These are phyloP conservation scores for Colletotrichum sp. DNA, from an alignment of 2,329 filamentous ascomycete species.

Conservation along the genomic window DNA sequence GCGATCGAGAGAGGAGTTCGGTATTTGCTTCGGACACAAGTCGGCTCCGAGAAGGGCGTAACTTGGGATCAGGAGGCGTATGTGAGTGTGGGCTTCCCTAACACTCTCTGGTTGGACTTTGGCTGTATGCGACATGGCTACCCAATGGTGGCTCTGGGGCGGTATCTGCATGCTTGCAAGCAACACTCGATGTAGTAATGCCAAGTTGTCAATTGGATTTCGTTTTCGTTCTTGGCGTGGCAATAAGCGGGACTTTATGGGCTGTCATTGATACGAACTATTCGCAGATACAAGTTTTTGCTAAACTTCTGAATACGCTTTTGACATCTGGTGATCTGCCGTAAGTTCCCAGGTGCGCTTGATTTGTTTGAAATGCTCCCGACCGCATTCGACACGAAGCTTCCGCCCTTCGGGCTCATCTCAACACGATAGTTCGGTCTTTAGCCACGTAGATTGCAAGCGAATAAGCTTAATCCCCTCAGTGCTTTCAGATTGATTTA, in stretches of 20 bases:
- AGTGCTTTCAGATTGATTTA: background rate
- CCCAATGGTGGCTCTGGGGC: background rate
- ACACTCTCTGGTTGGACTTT: constrained; percentile 3
- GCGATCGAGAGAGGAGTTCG: background rate
- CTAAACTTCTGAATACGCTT: background rate
- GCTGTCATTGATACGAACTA: background rate
- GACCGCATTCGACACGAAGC: background rate
- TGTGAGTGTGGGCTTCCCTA: background rate
- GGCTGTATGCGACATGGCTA: background rate
- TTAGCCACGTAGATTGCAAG: background rate
- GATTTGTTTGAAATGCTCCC: fast-evolving
- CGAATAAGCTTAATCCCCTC: background rate
- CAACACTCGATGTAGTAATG: background rate
- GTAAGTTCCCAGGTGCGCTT: background rate
- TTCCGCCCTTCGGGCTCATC: background rate
- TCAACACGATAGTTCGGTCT: background rate
- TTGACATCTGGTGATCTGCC: background rate
- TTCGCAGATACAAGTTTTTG: background rate
- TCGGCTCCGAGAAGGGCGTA: background rate
- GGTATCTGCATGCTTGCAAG: constrained; percentile 1
- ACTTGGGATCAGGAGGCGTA: constrained; percentile 6
- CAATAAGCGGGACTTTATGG: background rate
- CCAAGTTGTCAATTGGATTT: background rate
- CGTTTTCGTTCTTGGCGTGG: background rate
- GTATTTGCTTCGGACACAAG: background rate